Base-by-base conservation (phyloP, 805 yeast species). In the Clavispora carvajalis region DNA sequence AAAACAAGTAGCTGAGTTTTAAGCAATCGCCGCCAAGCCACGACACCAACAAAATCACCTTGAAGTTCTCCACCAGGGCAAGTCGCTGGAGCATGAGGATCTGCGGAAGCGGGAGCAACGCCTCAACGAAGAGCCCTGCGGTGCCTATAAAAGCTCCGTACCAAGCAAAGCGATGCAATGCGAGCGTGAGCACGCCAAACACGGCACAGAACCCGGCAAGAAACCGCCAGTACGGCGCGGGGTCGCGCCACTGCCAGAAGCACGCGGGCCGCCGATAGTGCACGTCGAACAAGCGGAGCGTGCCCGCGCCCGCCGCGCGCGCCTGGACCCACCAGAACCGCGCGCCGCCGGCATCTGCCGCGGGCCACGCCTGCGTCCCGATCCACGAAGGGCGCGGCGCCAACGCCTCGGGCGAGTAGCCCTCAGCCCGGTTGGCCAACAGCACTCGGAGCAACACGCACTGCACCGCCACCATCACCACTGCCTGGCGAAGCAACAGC, bases 11-110 rank as follows among this genome's bases (percentile, higher is more conserved):
- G 38, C 81, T 68, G 18, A 87, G 76, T 58, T 90, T 90, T 28
- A 87, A 74, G 30, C 82, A 67, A 62, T 89, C 97, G 42, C 96
- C 96, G 44, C 91, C 82, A 4, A 89, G 67, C 97, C 97, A 89
- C 53, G 90, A 82, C 15, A 88, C 62, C 26, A 89, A 58, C 24
- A 89, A 65, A 21, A 91, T 77, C 37, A 80, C 68, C 53, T 88
- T 82, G 65, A 89, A 89, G 44, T 93, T 91, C 48, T 82, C 82
- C 7, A 85, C 79, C 0, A 87, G 76, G 51, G 79, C 78, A 21
- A 82, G 52, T 41, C 88, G 72, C 54, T 78, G 74, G 36, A 85
- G 69, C 45, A 85, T 63, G n/a, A 86, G 65, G 36, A 85, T 79
- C 64, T 86, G 88, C 12, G 93, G 91, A 45, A 86, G 65, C 15